phyloP scores from a whole-genome alignment of 192 early-diverging fungal species.

The Phlyctochytrium bullatum region DNA sequence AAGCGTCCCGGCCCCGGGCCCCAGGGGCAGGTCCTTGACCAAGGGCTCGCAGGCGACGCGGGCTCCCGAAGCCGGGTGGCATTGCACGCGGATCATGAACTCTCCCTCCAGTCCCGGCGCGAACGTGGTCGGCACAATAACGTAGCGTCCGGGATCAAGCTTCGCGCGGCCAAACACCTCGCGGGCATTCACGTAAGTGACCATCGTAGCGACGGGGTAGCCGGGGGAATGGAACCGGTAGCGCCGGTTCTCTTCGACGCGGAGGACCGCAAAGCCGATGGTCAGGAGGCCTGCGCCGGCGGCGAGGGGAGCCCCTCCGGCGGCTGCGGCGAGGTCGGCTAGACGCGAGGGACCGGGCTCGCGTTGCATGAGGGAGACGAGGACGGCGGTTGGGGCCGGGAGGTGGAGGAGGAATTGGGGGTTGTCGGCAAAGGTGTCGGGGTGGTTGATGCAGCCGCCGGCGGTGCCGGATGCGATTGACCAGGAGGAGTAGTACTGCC shows the following conservation, averaged over 20 bases:
- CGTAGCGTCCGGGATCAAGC: slow-evolving; percentile 34
- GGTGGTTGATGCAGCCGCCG: slow-evolving; percentile 43
- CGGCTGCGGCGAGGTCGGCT: background rate
- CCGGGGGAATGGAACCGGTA: slow-evolving; percentile 41
- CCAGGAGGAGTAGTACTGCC: slow-evolving; percentile 44
- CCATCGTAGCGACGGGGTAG: slow-evolving; percentile 32
- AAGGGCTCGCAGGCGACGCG: slow-evolving; percentile 3
- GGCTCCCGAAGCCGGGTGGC: background rate
- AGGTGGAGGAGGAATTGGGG: slow-evolving; percentile 38
- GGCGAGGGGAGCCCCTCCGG: background rate
- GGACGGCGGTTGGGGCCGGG: slow-evolving; percentile 12
- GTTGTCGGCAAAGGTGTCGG: slow-evolving; percentile 37
- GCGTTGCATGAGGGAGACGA: slow-evolving; percentile 43
- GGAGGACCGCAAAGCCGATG: slow-evolving; percentile 37
- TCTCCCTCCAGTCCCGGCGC: slow-evolving; percentile 30
- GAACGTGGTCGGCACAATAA: slow-evolving; percentile 42
- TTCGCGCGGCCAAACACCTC: slow-evolving; percentile 30
- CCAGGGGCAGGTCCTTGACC: slow-evolving; percentile 14
- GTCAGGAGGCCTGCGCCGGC: slow-evolving; percentile 7
- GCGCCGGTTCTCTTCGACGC: slow-evolving; percentile 42
- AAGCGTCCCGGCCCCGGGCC: background rate
- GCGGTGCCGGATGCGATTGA: slow-evolving; percentile 31
- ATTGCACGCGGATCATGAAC: slow-evolving; percentile 32
- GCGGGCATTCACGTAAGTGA: slow-evolving; percentile 41
- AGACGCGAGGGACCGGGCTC: background rate